Percentiles rank a stretch among this genome's conserved stretches.
Evolutionary conservation across 306 rosid genomes (phyloP).

Genomic region (Glycine latifolia): DNA sequence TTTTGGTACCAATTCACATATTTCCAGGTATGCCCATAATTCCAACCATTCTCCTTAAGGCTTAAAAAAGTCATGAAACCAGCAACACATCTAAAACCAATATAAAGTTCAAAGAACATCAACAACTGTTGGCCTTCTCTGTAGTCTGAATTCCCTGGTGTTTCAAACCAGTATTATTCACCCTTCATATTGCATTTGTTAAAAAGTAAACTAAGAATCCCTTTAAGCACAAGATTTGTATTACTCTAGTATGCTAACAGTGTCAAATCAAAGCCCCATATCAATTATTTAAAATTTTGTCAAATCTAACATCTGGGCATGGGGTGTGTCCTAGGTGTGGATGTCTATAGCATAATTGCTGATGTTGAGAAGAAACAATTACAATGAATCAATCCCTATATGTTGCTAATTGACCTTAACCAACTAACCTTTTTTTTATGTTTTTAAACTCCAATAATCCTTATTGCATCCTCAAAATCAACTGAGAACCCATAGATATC

Average conservation of each 20-base stretch:
- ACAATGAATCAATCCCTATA: too few relatives aligned
- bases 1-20: too few relatives aligned
- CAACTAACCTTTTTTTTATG: too few relatives aligned
- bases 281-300: conserved; percentile 2
- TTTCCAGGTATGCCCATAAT: too few relatives aligned
- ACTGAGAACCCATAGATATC: too few relatives aligned
- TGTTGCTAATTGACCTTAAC: too few relatives aligned
- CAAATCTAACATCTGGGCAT: background rate
- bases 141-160: conserved; percentile 29
- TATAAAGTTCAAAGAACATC: conserved; percentile 23
- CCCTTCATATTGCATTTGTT: conserved; percentile 16
- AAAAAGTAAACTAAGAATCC: conserved; percentile 2
- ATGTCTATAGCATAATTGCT: too few relatives aligned
- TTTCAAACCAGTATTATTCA: background rate
- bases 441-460: too few relatives aligned
- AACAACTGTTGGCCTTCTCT: conserved; percentile 1
- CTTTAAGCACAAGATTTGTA: background rate
- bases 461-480: too few relatives aligned
- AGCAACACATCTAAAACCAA: conserved; percentile 7
- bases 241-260: background rate
- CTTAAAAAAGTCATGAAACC: background rate
- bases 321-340: too few relatives aligned
- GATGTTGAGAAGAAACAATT: too few relatives aligned
- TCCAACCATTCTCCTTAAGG: background rate
- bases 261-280: conserved; percentile 8